Base-by-base conservation (phyloP, 2,329 filamentous ascomycete genomes). In the Fusarium piperis region DNA sequence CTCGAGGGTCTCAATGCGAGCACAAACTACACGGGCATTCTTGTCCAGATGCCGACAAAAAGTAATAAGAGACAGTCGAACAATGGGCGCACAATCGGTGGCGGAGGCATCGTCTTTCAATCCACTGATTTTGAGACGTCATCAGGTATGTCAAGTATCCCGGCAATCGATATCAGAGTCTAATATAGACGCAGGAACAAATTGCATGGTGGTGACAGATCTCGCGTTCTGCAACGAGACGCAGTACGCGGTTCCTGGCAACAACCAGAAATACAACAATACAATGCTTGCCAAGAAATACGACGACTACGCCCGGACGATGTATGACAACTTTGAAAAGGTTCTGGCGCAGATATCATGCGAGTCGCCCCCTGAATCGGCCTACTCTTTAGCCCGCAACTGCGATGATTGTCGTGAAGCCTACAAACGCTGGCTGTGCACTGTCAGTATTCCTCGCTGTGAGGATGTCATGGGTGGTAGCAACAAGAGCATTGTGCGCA, bases 381-480 rank as follows among this genome's bases (percentile, higher is more conserved):
- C 89, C 71, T 99, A 97, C 83, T 97, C 94, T 1, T 89, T 98
- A 15, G 92, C 90, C 2, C 89, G 91, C 44, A 89, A 82, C 73
- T 99, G 96, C 84, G 81, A 84, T 46, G 88, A 97, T 80, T 99
- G 96, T 81, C 89, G 85, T 16, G 77, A 79, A 1, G 94, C 94
- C 10, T 99, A 99, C 87, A 98, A 97, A 80, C 86, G 91, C 77
- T 99, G 96, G 96, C 90, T 99, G 20, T 99, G 96, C 83, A 93
- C 94, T 26, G 94, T 98, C 30, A 92, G 91, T 16, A 96, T 99
- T 68, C 96, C 96, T 1, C 93, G 95, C 32, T 99, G 96, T 83
- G 92, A 94, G 77, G 95, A 98, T 82, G 96, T 93, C 76, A 89
- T 87, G 57, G 89, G 86, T 55, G 76, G 80, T 2, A 84, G 85